Percentiles rank a stretch among this genome's conserved stretches.
phyloP scores from a whole-genome alignment of 257 asterid species.

The Salvia splendens region DNA sequence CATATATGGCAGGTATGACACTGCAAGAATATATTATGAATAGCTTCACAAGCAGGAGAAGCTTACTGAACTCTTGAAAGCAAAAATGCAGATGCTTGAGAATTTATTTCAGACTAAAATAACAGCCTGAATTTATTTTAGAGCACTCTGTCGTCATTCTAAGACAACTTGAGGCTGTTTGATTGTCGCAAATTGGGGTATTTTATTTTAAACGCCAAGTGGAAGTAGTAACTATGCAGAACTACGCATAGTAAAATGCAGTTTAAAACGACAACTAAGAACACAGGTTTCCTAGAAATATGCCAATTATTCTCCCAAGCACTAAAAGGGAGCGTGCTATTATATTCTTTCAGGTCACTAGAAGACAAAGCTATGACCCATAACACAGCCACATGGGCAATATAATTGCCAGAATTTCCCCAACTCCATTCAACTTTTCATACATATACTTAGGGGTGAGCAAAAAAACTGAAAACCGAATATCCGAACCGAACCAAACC shows the following conservation, averaged over 20 bases:
- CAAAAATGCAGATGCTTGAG: not conserved
- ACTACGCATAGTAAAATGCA: conserved; percentile 7
- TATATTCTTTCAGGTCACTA: conserved; percentile 13
- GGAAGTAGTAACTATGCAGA: conserved; percentile 1
- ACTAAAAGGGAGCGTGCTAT: not conserved
- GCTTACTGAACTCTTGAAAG: too few species aligned
- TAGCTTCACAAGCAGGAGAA: conserved; percentile 2
- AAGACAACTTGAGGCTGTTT: not conserved
- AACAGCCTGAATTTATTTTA: not conserved
- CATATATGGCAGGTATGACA: conserved; percentile 5
- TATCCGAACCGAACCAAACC: too few species aligned
- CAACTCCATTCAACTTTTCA: not conserved
- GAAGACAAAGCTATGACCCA: conserved; percentile 22
- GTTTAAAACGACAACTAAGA: conserved; percentile 28
- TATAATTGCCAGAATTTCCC: conserved; percentile 14
- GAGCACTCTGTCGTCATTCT: conserved; percentile 1
- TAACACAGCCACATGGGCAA: conserved; percentile 22
- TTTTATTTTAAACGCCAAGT: conserved; percentile 4
- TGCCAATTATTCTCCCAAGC: conserved; percentile 21
- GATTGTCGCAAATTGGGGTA: conserved; percentile 4
- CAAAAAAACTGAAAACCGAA: too few species aligned
- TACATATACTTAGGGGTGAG: too few species aligned
- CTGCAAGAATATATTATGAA: not conserved
- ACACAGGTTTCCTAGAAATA: conserved; percentile 19
- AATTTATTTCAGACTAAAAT: not conserved